A percentile compares a stretch with the other conserved stretches of the same genome.
phyloP scores from a whole-genome alignment of 2,329 filamentous ascomycete species.

The Paraconiothyrium sp. region DNA sequence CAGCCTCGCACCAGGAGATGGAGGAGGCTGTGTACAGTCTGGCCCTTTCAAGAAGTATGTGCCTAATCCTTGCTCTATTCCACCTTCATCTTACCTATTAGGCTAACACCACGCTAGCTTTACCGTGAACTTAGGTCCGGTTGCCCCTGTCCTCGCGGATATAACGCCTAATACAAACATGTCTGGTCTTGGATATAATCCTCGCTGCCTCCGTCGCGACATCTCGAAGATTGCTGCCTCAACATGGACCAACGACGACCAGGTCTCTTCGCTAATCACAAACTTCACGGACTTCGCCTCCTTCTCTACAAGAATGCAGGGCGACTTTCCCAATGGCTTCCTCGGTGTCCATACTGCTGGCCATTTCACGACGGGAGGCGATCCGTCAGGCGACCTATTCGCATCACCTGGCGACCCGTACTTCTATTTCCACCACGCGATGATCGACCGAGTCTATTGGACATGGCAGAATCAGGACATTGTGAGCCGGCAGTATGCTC shows the following conservation, averaged over 20 bases:
- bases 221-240: slow-evolving; percentile 37
- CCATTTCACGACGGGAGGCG: slow-evolving; percentile 59
- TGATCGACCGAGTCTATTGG: slow-evolving; percentile 61
- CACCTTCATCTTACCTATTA: neutral
- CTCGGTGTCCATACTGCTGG: slow-evolving; percentile 58
- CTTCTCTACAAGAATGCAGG: slow-evolving; percentile 53
- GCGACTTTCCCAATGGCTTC: slow-evolving; percentile 46
- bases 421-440: slow-evolving; percentile 60
- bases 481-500: slow-evolving; percentile 47
- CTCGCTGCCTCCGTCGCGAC: slow-evolving; percentile 52
- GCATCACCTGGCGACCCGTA: slow-evolving; percentile 57
- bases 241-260: slow-evolving; percentile 34
- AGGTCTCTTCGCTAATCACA: slow-evolving; percentile 35
- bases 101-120: slow-evolving; percentile 27
- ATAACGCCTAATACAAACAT: slow-evolving; percentile 38
- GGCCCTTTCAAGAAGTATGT: slow-evolving; percentile 61
- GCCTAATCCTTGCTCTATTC: neutral
- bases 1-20: slow-evolving; percentile 60
- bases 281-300: slow-evolving; percentile 37
- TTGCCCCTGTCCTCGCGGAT: slow-evolving; percentile 49
- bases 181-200: slow-evolving; percentile 47
- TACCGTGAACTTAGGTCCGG: slow-evolving; percentile 59
- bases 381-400: slow-evolving; percentile 58
- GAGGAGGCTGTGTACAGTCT: slow-evolving; percentile 64
- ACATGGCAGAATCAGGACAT: slow-evolving; percentile 61